phyloP scores from a whole-genome alignment of 2,329 filamentous ascomycete species.

The Pseudodiploospora longispora region DNA sequence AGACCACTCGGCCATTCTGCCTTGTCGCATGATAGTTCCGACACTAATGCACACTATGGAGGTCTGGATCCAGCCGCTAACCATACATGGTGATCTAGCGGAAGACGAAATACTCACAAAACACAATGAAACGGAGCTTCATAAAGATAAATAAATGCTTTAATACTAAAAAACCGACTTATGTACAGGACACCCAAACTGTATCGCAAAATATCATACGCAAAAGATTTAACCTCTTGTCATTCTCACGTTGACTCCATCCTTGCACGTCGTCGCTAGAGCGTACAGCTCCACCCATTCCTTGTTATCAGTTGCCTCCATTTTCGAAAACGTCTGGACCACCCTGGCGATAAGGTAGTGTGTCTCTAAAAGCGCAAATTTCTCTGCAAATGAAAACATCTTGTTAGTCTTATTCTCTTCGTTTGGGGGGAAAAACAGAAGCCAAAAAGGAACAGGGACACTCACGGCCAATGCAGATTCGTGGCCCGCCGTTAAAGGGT shows the following conservation, averaged over 20 bases:
- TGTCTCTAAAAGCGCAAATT: constrained; percentile 26
- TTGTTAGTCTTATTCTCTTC: no score
- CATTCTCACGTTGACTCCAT: constrained; percentile 18
- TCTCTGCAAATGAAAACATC: constrained; percentile 18
- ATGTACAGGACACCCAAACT: background rate
- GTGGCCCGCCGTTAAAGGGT: constrained; percentile 37
- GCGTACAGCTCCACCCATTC: constrained; percentile 28
- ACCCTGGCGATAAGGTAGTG: constrained; percentile 27
- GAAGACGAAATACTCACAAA: no score
- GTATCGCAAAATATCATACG: background rate
- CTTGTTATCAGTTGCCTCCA: constrained; percentile 19
- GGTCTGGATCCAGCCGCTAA: no score
- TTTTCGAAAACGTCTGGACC: constrained; percentile 22
- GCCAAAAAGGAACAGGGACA: constrained; percentile 2
- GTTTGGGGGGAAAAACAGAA: background rate
- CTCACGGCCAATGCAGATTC: constrained; percentile 37
- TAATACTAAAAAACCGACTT: no score
- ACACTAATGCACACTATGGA: no score
- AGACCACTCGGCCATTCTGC: constrained; percentile 17
- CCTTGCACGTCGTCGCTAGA: constrained; percentile 25
- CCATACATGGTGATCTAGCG: no score
- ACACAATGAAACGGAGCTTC: no score
- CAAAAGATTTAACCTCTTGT: background rate
- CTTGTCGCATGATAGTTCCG: constrained; percentile 1
- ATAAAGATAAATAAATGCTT: no score